Conservation (phyloP, 2,329 filamentous ascomycete species). For the Immersiporthe knoxdaviesiana region DNA sequence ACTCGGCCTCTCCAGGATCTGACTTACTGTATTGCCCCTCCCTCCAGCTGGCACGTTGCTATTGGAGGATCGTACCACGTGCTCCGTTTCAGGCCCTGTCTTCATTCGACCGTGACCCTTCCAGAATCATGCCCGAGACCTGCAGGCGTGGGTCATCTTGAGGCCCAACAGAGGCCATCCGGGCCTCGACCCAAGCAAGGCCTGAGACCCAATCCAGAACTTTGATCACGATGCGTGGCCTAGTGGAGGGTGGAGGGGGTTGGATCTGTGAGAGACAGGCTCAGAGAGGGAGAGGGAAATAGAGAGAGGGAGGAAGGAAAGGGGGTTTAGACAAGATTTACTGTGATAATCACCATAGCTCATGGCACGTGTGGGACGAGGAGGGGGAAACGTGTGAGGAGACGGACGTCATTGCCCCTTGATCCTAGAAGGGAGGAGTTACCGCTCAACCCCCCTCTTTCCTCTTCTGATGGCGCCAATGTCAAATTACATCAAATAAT, state of each 20-base stretch:
- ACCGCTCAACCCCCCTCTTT: constrained; percentile 11
- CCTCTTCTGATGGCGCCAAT: constrained; percentile 5
- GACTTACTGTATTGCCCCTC: constrained; percentile 4
- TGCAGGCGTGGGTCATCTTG: constrained; percentile 8
- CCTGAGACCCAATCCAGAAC: not conserved
- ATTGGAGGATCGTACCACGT: constrained; percentile 14
- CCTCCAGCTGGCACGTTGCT: constrained; percentile 14
- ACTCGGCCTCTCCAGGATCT: not conserved
- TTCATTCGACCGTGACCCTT: constrained; percentile 8
- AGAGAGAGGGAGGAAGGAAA: no score
- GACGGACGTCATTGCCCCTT: constrained; percentile 13
- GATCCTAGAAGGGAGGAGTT: not conserved
- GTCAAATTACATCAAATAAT: constrained; percentile 1
- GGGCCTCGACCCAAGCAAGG: not conserved
- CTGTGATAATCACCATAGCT: not conserved
- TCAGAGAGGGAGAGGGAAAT: no score
- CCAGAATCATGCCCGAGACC: constrained; percentile 1
- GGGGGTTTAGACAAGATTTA: not conserved
- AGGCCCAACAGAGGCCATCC: constrained; percentile 4
- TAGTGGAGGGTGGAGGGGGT: not conserved
- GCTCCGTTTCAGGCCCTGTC: constrained; percentile 14
- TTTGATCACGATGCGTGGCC: not conserved
- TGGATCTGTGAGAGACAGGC: not conserved
- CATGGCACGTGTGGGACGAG: no score
- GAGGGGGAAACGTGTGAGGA: not conserved